Base-by-base conservation (phyloP, 202 grass and related monocot species). In the Panicum virgatum region DNA sequence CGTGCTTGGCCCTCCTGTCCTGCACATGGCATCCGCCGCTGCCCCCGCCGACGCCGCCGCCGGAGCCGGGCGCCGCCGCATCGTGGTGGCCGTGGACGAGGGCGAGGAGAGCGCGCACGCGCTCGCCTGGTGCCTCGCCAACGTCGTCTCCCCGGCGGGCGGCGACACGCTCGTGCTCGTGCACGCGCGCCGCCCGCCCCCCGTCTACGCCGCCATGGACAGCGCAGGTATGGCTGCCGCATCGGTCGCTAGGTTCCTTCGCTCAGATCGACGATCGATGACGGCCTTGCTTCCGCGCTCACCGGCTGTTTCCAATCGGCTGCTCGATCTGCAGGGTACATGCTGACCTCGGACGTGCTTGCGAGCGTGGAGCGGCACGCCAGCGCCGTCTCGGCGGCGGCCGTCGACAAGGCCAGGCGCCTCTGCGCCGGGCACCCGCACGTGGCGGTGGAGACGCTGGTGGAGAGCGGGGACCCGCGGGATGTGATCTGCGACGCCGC, bases 191-290 rank as follows among this genome's bases (percentile, higher is more conserved):
- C 86, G 76, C 62, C 69, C 76, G 48, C 76, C 69, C 76, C 76
- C 81, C 61, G 61, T 88, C 69, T 88, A 94, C 88, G 88, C 86
- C 70, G 91, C 91, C 86, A 87, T 88, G 62, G 87, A 90, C 82
- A 87, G 91, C 79, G 61, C 83, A 77, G 69, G 83, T 47, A 46
- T 20, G 4, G 48, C 48, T 7, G 12, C 45, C 3, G 45, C 13
- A 13, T 47, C 5, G 45, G 2, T 42, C n/a, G n/a, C n/a, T n/a
- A n/a, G n/a, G n/a, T n/a, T n/a, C n/a, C n/a, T 42, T 43, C 10
- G 1, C 12, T 43, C 40, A 9, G 40, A 43, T 43, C 40, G 9
- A n/a, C n/a, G n/a, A n/a, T n/a, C n/a, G n/a, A 9, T 42, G 39
- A 42, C 39, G 39, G n/a, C n/a, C n/a, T n/a, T n/a, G n/a, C n/a